Percentiles rank a stretch among this genome's conserved stretches.
These are phyloP conservation scores for Ricinus communis DNA, from an alignment of 345 rosid genomes.

Conservation along the genomic window DNA sequence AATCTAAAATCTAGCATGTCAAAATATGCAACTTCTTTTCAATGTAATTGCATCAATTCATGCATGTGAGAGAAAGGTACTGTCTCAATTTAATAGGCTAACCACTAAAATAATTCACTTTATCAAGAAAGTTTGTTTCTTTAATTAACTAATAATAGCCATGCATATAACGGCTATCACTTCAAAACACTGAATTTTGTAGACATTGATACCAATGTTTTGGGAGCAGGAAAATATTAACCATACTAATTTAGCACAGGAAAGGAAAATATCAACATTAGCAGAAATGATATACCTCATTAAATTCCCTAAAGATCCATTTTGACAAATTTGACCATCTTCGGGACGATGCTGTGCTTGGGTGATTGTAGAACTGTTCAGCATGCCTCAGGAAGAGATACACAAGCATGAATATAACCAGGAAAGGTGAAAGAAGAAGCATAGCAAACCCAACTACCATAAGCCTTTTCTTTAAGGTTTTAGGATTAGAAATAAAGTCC, in stretches of 20 bases:
- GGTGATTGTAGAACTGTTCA: slow-evolving; percentile 96
- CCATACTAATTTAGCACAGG: neutral
- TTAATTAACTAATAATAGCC: neutral
- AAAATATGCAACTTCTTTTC: neutral
- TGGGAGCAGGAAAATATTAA: slow-evolving; percentile 6
- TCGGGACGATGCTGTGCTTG: slow-evolving; percentile 92
- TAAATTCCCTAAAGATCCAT: slow-evolving; percentile 96
- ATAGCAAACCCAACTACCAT: slow-evolving; percentile 84
- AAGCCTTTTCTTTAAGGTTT: slow-evolving; percentile 73
- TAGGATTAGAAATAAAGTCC: slow-evolving; percentile 87
- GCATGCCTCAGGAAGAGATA: slow-evolving; percentile 96
- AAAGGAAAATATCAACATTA: neutral
- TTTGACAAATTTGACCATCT: slow-evolving; percentile 98
- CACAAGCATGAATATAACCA: slow-evolving; percentile 93
- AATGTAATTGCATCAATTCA: neutral
- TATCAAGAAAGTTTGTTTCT: neutral
- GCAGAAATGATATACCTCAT: slow-evolving; percentile 64
- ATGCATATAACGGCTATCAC: neutral
- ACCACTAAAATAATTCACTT: neutral
- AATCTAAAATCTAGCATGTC: neutral
- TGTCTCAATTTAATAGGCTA: neutral
- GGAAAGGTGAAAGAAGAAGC: slow-evolving; percentile 92
- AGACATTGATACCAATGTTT: neutral
- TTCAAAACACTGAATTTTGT: neutral
- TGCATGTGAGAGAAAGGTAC: neutral